Percentiles rank a stretch among this genome's conserved stretches.
phyloP scores from a whole-genome alignment of 2,329 filamentous ascomycete genomes.

The Nothopassalora personata region DNA sequence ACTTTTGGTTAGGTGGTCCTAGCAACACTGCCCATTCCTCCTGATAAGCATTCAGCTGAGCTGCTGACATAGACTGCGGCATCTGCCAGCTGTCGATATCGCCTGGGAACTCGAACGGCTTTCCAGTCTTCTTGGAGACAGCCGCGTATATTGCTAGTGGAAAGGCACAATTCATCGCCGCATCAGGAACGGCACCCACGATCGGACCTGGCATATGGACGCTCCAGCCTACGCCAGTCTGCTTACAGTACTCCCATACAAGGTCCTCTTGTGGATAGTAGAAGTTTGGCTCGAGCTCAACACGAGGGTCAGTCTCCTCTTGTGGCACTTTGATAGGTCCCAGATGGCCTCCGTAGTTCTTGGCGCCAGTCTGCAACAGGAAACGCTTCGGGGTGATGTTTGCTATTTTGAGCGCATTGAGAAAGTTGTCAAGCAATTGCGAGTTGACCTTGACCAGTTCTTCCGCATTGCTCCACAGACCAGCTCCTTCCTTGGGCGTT shows the following conservation, averaged over 20 bases:
- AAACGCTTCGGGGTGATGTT: slow-evolving; percentile 44
- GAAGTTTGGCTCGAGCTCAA: slow-evolving; percentile 46
- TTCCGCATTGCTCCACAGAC: slow-evolving; percentile 48
- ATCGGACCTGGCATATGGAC: slow-evolving; percentile 47
- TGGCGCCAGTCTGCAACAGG: slow-evolving; percentile 49
- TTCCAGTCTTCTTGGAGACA: slow-evolving; percentile 39
- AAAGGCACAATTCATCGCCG: slow-evolving; percentile 48
- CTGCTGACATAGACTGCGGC: slow-evolving; percentile 38
- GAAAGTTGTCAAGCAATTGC: slow-evolving; percentile 48
- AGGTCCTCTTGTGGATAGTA: slow-evolving; percentile 53
- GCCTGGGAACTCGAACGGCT: slow-evolving; percentile 42
- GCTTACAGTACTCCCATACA: slow-evolving; percentile 40
- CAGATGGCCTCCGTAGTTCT: slow-evolving; percentile 49
- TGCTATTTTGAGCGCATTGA: slow-evolving; percentile 40
- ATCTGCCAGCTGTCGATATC: slow-evolving; percentile 45
- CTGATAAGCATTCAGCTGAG: slow-evolving; percentile 47
- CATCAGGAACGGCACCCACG: slow-evolving; percentile 41
- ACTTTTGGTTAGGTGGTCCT: slow-evolving; percentile 40
- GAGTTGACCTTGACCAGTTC: slow-evolving; percentile 47
- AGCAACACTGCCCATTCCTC: slow-evolving; percentile 47
- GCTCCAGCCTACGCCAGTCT: slow-evolving; percentile 39
- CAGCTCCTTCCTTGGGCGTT: slow-evolving; percentile 40
- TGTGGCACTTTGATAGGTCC: slow-evolving; percentile 43
- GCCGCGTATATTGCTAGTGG: slow-evolving; percentile 48
- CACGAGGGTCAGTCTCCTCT: slow-evolving; percentile 45